Base-by-base conservation (phyloP, 306 rosid genomes). In the Datisca glomerata region DNA sequence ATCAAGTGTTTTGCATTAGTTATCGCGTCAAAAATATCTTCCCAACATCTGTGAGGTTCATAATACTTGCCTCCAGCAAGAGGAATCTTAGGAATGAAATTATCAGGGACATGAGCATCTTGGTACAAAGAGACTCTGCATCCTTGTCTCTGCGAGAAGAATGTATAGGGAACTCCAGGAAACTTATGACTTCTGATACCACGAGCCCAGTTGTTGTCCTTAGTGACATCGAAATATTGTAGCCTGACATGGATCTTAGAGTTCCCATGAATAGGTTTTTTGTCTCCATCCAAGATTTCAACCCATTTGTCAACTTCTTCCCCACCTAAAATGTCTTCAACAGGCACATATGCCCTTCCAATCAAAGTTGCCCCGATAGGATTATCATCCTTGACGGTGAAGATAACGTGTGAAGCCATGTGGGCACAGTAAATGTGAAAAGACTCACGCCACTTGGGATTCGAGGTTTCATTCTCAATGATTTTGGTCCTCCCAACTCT, bases 341-440 rank as follows among this genome's bases (percentile, higher is more conserved):
- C 68, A 6, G 65, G 61, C 17, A 70, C 32, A 50, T 70, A 70
- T 6, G 72, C 76, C 33, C 68, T 45, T 56, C 76, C 76, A 16
- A 70, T 70, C 23, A 65, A 23, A 25, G 72, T 64, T 45, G 76
- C 76, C 24, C 76, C 76, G 15, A 70, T 60, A 12, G 72, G 61
- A 16, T 65, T 70, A 45, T 49, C 58, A 47, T 70, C 68, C 20
- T 70, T 70, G 51, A 70, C 61, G 0, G 72, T 64, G 70, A 70
- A 70, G 40, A 60, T 46, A 41, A 70, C 53, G 51, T 70, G 54
- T 47, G 72, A 18, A 46, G 76, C 76, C 47, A 19, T 9, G 25
- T 70, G 76, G 13, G 76, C 76, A 41, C 76, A 70, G 49, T 70
- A 70, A 25, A 70, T 60, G 41, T 70, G 76, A 50, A 70, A 70